phyloP scores from a whole-genome alignment of 805 yeast species.

The Kuraishia hungarica region DNA sequence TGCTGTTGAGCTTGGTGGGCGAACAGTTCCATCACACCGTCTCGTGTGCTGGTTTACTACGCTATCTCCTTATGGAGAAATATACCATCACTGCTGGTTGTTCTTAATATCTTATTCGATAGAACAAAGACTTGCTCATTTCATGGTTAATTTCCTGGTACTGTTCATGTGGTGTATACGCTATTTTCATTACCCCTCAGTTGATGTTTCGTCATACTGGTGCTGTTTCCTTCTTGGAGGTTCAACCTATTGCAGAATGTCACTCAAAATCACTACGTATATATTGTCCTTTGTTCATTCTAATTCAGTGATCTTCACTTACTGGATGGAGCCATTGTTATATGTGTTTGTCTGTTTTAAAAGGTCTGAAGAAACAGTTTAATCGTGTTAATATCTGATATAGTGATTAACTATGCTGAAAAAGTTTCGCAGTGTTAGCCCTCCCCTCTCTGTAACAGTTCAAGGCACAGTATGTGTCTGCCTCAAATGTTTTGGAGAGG shows the following conservation, averaged over 20 bases:
- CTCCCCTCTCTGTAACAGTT: not conserved
- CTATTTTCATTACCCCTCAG: not conserved
- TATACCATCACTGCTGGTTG: not conserved
- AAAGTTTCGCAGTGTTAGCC: not conserved
- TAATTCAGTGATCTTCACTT: not conserved
- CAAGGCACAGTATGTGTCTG: not conserved
- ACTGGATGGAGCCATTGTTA: slow-evolving; percentile 1
- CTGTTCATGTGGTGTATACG: not conserved
- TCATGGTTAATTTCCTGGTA: too few relatives aligned
- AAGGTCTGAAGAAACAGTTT: not conserved
- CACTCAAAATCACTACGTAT: not conserved
- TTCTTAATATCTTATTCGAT: too few relatives aligned
- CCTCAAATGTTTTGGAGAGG: not conserved
- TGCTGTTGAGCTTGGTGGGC: not conserved
- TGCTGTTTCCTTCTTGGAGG: not conserved
- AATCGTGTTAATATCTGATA: not conserved
- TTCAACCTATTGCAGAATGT: not conserved
- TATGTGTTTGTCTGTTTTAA: not conserved
- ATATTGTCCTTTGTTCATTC: not conserved
- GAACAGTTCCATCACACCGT: not conserved
- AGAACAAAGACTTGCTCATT: too few relatives aligned
- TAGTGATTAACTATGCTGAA: not conserved
- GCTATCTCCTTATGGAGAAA: not conserved
- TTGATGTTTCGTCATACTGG: not conserved
- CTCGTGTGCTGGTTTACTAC: not conserved